phyloP scores from a whole-genome alignment of 805 yeast species.

The Allodekkera sacchari region DNA sequence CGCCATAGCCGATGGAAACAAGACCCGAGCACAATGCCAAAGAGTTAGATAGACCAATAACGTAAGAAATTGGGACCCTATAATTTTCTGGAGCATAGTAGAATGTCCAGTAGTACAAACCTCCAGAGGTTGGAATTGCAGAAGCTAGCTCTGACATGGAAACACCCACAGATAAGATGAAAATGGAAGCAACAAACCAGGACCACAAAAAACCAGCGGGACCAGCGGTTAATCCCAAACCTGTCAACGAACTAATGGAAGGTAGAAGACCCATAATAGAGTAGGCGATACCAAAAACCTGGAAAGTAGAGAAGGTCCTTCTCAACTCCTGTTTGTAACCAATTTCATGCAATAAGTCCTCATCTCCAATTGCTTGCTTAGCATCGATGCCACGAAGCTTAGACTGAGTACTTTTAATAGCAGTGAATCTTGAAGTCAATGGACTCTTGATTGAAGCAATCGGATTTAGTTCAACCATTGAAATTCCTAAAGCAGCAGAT shows the following conservation, averaged over 20 bases:
- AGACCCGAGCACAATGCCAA: constrained; percentile 55
- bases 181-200: constrained; percentile 42
- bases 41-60: constrained; percentile 60
- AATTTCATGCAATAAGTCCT: constrained; percentile 38
- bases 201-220: constrained; percentile 66
- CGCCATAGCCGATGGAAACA: constrained; percentile 61
- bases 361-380: constrained; percentile 18
- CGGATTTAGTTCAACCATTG: too few relatives aligned
- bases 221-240: constrained; percentile 51
- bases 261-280: constrained; percentile 59
- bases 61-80: constrained; percentile 44
- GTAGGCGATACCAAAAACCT: constrained; percentile 55
- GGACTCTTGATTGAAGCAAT: constrained; percentile 13
- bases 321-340: constrained; percentile 59
- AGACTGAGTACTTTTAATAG: constrained; percentile 9
- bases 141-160: constrained; percentile 59
- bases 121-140: constrained; percentile 67
- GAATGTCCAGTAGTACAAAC: constrained; percentile 59
- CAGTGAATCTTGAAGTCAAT: constrained; percentile 10
- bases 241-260: constrained; percentile 49
- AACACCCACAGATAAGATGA: constrained; percentile 47
- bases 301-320: constrained; percentile 48
- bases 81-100: constrained; percentile 49
- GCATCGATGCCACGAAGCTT: constrained; percentile 23
- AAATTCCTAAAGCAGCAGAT: too few relatives aligned